Evolutionary conservation across 345 rosid species (phyloP).

Genomic region (thale cress (Arabidopsis thaliana)): DNA sequence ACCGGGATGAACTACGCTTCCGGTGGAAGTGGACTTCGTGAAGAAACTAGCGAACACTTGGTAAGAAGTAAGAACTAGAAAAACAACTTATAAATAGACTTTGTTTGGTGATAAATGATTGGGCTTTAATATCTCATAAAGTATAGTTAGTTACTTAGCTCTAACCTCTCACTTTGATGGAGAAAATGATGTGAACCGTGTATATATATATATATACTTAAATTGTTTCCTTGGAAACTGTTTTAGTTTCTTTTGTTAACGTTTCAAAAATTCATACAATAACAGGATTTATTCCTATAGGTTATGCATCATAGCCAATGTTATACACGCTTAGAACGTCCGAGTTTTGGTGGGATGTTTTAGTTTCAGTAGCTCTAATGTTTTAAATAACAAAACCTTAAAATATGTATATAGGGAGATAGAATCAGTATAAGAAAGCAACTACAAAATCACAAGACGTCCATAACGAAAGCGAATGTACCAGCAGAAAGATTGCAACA

Average conservation of each 20-base stretch:
- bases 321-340: background rate
- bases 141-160: background rate
- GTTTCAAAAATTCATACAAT: too few species aligned
- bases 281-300: background rate
- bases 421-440: slow-evolving; percentile 48
- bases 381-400: background rate
- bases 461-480: slow-evolving; percentile 39
- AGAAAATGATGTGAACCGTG: background rate
- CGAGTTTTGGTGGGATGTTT: background rate
- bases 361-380: background rate
- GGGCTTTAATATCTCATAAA: background rate
- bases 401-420: slow-evolving; percentile 51
- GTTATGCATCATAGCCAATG: background rate
- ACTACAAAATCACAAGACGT: slow-evolving; percentile 47
- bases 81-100: background rate
- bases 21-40: slow-evolving; percentile 49
- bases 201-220: too few species aligned
- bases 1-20: slow-evolving; percentile 52
- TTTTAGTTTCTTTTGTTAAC: background rate
- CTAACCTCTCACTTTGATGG: background rate
- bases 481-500: slow-evolving; percentile 37
- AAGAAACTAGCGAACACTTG: slow-evolving; percentile 40
- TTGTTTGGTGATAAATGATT: background rate
- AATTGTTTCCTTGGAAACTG: too few species aligned
- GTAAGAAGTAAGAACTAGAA: slow-evolving; percentile 37